Evolutionary conservation across 306 rosid genomes (phyloP).

Genomic region (Medicago arabica): DNA sequence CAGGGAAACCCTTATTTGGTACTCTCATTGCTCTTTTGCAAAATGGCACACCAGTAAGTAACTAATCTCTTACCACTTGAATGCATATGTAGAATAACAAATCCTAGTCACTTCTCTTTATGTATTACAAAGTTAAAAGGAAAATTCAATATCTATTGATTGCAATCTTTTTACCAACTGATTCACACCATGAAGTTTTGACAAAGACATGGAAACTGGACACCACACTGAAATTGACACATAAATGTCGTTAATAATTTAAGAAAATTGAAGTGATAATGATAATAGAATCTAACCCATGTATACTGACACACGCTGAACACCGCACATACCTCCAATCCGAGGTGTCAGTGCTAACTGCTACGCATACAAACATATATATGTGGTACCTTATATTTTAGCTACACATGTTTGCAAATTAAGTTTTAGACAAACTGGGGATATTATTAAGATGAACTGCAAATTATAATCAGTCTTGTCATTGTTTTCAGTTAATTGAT

Average conservation of each 20-base stretch:
- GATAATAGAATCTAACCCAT: too few relatives aligned
- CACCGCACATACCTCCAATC: too few relatives aligned
- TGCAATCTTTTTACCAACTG: conserved; percentile 12
- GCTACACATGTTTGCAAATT: background rate
- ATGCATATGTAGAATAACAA: conserved; percentile 20
- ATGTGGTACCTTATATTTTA: conserved; percentile 15
- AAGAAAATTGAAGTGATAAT: too few relatives aligned
- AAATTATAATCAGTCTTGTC: conserved; percentile 17
- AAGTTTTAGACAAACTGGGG: conserved; percentile 1
- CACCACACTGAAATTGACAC: too few relatives aligned
- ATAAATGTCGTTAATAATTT: too few relatives aligned
- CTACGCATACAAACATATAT: background rate
- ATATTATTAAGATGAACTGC: conserved; percentile 24
- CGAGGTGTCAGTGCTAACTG: too few relatives aligned
- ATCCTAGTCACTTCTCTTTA: background rate
- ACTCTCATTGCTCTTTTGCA: conserved; percentile 85
- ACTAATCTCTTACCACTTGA: conserved; percentile 38
- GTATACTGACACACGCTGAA: too few relatives aligned
- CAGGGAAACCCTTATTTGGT: conserved; percentile 96
- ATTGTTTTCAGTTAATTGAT: conserved; percentile 22
- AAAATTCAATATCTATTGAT: conserved; percentile 8
- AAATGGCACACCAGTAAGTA: conserved; percentile 74
- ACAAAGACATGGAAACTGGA: too few relatives aligned
- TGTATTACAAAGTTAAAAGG: background rate
- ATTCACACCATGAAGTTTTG: background rate